Conservation (phyloP, 345 rosid genomes). For the Citrus australasica region DNA sequence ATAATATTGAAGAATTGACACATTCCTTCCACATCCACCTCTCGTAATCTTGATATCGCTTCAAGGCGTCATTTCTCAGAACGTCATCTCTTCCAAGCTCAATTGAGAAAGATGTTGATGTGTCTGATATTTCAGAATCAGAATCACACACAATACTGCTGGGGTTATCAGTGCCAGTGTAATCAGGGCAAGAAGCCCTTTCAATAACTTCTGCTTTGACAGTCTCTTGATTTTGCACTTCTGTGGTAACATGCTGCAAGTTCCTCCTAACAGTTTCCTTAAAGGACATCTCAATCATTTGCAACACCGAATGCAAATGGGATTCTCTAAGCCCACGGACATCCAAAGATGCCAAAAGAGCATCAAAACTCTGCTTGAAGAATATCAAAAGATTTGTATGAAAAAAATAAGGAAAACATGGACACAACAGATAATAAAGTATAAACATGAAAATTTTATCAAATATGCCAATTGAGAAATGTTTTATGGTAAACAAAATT, state of each 20-base stretch:
- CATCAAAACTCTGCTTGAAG: slow-evolving; percentile 61
- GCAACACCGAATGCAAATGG: slow-evolving; percentile 63
- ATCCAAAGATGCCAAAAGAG: slow-evolving; percentile 63
- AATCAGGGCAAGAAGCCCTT: slow-evolving; percentile 15
- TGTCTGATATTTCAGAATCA: slow-evolving; percentile 45
- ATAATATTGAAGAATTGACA: slow-evolving; percentile 31
- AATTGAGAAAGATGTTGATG: slow-evolving; percentile 57
- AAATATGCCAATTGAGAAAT: neutral
- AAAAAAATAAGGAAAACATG: neutral
- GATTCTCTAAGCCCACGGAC: slow-evolving; percentile 82
- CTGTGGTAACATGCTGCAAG: neutral
- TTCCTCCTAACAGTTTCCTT: slow-evolving; percentile 57
- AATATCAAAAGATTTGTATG: neutral
- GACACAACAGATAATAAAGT: neutral
- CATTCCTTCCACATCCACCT: slow-evolving; percentile 79
- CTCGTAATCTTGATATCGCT: slow-evolving; percentile 72
- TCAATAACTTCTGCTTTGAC: slow-evolving; percentile 32
- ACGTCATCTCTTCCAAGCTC: slow-evolving; percentile 50
- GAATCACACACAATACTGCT: slow-evolving; percentile 31
- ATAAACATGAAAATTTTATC: neutral
- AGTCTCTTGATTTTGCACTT: slow-evolving; percentile 7
- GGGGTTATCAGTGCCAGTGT: slow-evolving; percentile 29
- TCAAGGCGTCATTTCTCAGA: slow-evolving; percentile 42
- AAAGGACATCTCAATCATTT: slow-evolving; percentile 62
- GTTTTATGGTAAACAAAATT: neutral